These are phyloP conservation scores for Fusarium incarnatum DNA, from an alignment of 2,329 filamentous ascomycete genomes.

Conservation along the genomic window DNA sequence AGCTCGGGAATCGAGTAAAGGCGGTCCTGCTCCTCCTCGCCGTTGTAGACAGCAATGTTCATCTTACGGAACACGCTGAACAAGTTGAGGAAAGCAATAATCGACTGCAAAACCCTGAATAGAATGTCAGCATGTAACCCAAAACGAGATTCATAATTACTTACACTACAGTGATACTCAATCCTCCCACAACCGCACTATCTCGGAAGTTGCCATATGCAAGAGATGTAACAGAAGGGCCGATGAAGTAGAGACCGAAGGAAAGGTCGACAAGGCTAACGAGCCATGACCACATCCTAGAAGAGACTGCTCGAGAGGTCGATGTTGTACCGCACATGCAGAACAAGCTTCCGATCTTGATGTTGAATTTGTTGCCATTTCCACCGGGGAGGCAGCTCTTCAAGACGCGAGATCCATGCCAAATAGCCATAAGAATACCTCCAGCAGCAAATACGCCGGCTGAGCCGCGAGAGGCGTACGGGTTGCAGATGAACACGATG, in stretches of 20 bases:
- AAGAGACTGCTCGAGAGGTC: not conserved
- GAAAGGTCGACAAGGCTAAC: slow-evolving; percentile 34
- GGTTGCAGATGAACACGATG: slow-evolving; percentile 22
- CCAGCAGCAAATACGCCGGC: slow-evolving; percentile 26
- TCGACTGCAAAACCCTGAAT: slow-evolving; percentile 28
- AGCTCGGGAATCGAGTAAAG: slow-evolving; percentile 24
- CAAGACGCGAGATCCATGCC: slow-evolving; percentile 23
- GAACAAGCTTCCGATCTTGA: slow-evolving; percentile 40
- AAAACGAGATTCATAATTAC: not conserved
- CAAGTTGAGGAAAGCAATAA: slow-evolving; percentile 26
- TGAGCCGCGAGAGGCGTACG: not conserved
- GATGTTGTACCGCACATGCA: slow-evolving; percentile 32
- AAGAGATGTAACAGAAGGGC: slow-evolving; percentile 6
- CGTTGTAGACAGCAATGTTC: slow-evolving; percentile 34
- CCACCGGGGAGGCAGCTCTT: slow-evolving; percentile 16
- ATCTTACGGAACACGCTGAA: slow-evolving; percentile 37
- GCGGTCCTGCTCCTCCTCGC: slow-evolving; percentile 29
- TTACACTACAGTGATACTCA: slow-evolving; percentile 39
- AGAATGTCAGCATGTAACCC: not conserved
- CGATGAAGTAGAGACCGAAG: slow-evolving; percentile 36
- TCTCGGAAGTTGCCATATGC: not conserved
- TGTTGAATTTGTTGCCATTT: slow-evolving; percentile 35
- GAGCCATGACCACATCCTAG: slow-evolving; percentile 16
- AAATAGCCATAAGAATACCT: slow-evolving; percentile 23
- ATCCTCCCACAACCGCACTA: not conserved